A percentile compares a stretch with the other conserved stretches of the same genome.
Conservation (phyloP, 1,284 basidiomycete species). For the Sutorius eximius region DNA sequence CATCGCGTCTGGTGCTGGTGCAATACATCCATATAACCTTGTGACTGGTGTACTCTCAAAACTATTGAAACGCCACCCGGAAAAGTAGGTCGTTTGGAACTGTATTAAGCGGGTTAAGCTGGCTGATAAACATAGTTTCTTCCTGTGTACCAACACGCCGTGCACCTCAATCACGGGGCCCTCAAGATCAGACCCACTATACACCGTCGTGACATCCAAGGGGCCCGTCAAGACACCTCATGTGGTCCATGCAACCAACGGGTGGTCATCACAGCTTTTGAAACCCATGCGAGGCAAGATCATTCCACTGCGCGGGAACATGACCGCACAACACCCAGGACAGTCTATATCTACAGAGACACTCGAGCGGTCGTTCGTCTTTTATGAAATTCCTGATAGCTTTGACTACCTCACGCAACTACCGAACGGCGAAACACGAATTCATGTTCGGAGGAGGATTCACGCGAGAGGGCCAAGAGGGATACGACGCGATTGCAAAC, state of each 20-base stretch:
- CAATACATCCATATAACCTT: constrained; percentile 47
- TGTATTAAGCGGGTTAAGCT: neutral
- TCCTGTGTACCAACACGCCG: constrained; percentile 42
- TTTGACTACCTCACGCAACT: constrained; percentile 61
- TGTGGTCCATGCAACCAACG: constrained; percentile 63
- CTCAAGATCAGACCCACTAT: constrained; percentile 26
- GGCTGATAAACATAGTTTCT: constrained; percentile 35
- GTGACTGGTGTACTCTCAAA: constrained; percentile 45
- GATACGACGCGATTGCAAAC: constrained; percentile 41
- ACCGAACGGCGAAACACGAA: constrained; percentile 38
- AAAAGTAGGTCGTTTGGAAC: constrained; percentile 32
- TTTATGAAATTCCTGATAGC: constrained; percentile 40
- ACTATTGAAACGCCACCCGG: constrained; percentile 37
- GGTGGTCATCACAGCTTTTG: constrained; percentile 54
- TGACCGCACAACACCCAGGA: constrained; percentile 51
- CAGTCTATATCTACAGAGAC: constrained; percentile 33
- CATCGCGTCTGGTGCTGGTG: constrained; percentile 42
- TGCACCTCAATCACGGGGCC: constrained; percentile 38
- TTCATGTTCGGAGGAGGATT: constrained; percentile 54
- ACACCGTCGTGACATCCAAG: constrained; percentile 43
- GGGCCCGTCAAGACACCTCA: constrained; percentile 44
- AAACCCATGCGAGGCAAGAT: constrained; percentile 44
- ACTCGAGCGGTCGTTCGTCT: constrained; percentile 41
- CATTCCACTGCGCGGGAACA: constrained; percentile 49
- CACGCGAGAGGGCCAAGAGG: constrained; percentile 35